Base-by-base conservation (phyloP, 352 stramenopile species). In the Globisporangium apiculatum region DNA sequence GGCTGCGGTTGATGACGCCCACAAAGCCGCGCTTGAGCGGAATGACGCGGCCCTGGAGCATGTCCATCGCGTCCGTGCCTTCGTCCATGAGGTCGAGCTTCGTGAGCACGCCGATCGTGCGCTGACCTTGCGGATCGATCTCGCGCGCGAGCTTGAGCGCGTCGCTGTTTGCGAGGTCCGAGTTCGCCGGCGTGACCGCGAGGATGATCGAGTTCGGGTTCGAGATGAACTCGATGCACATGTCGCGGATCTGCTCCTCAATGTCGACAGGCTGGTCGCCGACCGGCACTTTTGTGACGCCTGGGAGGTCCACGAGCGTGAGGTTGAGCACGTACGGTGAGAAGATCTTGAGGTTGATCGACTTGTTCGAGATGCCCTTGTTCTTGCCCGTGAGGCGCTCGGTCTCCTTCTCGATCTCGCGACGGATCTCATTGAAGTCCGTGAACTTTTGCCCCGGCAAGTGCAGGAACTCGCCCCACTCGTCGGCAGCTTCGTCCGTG, bases 11-110 rank as follows among this genome's bases (percentile, higher is more conserved):
- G 60, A 99, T 97, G 10, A 99, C 96, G 53, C 89, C 97, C 51
- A 99, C 96, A 63, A 99, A 99, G 51, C 98, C 98, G 56, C 90
- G 83, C 55, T 97, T 96, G 24, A 99, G 83, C 35, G 96, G 95
- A 64, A 99, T 99, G 9, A 99, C 85, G 62, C 90, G 86, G 65
- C 97, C 97, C 43, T 98, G 78, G 24, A 99, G 81, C 76, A 99
- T 98, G 51, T 99, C 95, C 55, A 90, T 75, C 7, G 95, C 96
- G 76, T 99, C 97, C 8, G 97, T 99, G 52, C 97, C 97, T 57
- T 98, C 89, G 79, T 99, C 98, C 97, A 99, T 99, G 46, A 99
- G 85, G 72, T 99, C 98, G 18, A 99, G 73, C 73, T 99, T 99
- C 3, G 97, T 99, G 36, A 99, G 78, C 47, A 99, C 97, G 46